Percentiles rank a stretch among this genome's conserved stretches.
Evolutionary conservation across 257 asterid genomes (phyloP).

Genomic region (Osmanthus fragrans): DNA sequence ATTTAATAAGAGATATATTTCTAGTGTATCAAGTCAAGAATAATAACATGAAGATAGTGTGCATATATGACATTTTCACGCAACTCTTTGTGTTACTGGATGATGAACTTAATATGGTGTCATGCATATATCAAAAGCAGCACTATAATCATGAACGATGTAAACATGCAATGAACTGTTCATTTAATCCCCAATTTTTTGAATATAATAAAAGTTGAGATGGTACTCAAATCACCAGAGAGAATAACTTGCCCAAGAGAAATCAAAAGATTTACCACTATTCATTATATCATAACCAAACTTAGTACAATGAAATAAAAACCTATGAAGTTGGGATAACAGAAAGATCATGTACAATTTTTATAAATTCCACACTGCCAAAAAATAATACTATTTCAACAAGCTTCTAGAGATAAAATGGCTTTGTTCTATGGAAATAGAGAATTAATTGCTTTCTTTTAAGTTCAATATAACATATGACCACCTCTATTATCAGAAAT

Average conservation of each 20-base stretch:
- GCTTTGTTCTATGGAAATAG: neutral
- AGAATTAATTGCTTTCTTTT: neutral
- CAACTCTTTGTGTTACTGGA: neutral
- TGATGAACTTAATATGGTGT: neutral
- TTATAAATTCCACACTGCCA: neutral
- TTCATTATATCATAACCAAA: neutral
- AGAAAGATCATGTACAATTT: neutral
- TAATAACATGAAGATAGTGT: neutral
- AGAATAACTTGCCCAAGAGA: neutral
- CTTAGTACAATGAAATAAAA: neutral
- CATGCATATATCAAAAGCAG: too few species aligned
- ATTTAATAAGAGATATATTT: neutral
- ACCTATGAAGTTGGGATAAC: neutral
- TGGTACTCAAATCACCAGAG: neutral
- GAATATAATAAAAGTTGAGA: neutral
- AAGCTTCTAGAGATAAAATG: neutral
- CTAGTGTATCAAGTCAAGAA: neutral
- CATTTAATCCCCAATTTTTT: neutral
- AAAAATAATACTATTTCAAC: neutral
- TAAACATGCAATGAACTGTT: neutral
- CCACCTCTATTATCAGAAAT: neutral
- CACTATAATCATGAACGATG: too few species aligned
- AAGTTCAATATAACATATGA: neutral
- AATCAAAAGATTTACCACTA: neutral
- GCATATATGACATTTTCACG: neutral